phyloP scores from a whole-genome alignment of 768 basidiomycete species.

The Tubosaeta sp. region DNA sequence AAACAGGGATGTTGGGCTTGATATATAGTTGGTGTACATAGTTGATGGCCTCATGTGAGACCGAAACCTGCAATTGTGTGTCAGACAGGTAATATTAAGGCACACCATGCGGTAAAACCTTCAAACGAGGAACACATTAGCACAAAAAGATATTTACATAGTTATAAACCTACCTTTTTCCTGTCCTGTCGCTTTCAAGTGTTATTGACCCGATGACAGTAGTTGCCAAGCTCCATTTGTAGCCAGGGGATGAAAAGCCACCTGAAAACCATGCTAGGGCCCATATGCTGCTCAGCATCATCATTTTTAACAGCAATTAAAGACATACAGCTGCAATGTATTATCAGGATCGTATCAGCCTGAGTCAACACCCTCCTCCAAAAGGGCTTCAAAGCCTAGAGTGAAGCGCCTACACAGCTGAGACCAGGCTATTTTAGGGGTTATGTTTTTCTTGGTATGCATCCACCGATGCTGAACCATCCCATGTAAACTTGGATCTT shows the following conservation, averaged over 20 bases:
- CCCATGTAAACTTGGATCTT: slow-evolving; percentile 34
- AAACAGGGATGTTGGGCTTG: too few species aligned
- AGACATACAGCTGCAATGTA: slow-evolving; percentile 24
- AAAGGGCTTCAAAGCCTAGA: slow-evolving; percentile 33
- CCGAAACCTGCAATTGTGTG: too few species aligned
- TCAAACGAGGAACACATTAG: too few species aligned
- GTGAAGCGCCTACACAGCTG: slow-evolving; percentile 25
- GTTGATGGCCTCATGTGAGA: too few species aligned
- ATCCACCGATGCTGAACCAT: slow-evolving; percentile 42
- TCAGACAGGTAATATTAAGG: too few species aligned
- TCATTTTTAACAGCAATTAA: too few species aligned
- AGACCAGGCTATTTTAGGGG: slow-evolving; percentile 42
- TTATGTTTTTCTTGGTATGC: slow-evolving; percentile 36
- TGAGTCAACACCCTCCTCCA: slow-evolving; percentile 27
- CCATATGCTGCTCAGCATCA: too few species aligned
- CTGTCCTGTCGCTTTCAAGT: slow-evolving; percentile 1
- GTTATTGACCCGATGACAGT: slow-evolving; percentile 3
- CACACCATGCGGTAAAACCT: slow-evolving; percentile 34
- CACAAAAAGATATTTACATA: too few species aligned
- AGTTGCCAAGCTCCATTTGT: slow-evolving; percentile 4
- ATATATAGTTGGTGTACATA: too few species aligned
- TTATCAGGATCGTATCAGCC: slow-evolving; percentile 30
- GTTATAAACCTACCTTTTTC: slow-evolving; percentile 8
- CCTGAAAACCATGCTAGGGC: slow-evolving; percentile 34
- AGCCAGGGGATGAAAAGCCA: slow-evolving; percentile 21